Percentiles rank a stretch among this genome's conserved stretches.
Evolutionary conservation across 2,329 filamentous ascomycete genomes (phyloP).

Genomic region (Aspergillus clavatus): DNA sequence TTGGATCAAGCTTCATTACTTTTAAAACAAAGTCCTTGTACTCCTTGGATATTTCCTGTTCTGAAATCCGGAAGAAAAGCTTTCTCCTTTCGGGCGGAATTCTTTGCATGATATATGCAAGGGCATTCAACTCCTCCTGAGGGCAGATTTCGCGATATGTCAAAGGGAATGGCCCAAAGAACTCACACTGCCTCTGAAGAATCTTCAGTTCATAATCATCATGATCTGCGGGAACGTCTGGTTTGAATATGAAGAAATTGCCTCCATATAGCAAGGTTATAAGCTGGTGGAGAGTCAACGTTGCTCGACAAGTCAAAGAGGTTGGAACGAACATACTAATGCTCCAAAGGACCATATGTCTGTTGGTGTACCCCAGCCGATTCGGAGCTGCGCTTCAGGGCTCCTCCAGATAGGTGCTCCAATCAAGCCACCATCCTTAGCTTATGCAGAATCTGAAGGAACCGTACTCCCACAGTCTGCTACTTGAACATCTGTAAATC

Average conservation of each 20-base stretch:
- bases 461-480: slow-evolving; percentile 20
- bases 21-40: slow-evolving; percentile 36
- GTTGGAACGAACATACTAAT: slow-evolving; percentile 11
- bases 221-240: slow-evolving; percentile 16
- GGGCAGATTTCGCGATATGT: not conserved
- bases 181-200: slow-evolving; percentile 5
- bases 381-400: slow-evolving; percentile 21
- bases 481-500: slow-evolving; percentile 20
- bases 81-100: not conserved
- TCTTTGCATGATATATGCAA: slow-evolving; percentile 1
- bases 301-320: not conserved
- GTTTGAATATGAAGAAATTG: slow-evolving; percentile 19
- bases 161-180: slow-evolving; percentile 1
- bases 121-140: not conserved
- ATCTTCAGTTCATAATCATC: slow-evolving; percentile 23
- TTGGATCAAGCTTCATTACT: slow-evolving; percentile 43
- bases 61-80: not conserved
- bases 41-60: slow-evolving; percentile 24
- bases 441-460: slow-evolving; percentile 11
- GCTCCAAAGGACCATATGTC: slow-evolving; percentile 27
- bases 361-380: slow-evolving; percentile 21
- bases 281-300: slow-evolving; percentile 9
- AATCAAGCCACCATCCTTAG: slow-evolving; percentile 14
- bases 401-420: slow-evolving; percentile 19
- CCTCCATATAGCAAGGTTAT: slow-evolving; percentile 17